Percentiles rank a stretch among this genome's conserved stretches.
phyloP scores from a whole-genome alignment of 306 rosid species.

The Lablab purpureus region DNA sequence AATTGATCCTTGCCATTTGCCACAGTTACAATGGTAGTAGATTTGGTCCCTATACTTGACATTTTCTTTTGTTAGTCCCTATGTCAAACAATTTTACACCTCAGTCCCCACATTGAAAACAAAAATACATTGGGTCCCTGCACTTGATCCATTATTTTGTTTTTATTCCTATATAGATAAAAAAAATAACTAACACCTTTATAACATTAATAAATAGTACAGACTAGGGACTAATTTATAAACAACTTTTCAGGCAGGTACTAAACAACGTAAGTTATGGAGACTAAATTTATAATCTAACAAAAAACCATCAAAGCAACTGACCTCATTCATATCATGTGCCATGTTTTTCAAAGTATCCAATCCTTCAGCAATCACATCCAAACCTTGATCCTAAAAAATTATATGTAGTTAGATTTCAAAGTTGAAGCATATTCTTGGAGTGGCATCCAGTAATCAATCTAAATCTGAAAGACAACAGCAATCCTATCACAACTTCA shows the following conservation, averaged over 20 bases:
- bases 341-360: slow-evolving; percentile 97
- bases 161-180: neutral
- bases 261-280: neutral
- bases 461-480: slow-evolving; percentile 21
- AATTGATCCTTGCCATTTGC: neutral
- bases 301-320: slow-evolving; percentile 33
- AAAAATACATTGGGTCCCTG: neutral
- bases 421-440: slow-evolving; percentile 23
- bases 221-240: neutral
- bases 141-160: neutral
- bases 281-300: neutral
- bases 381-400: slow-evolving; percentile 96
- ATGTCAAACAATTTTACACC: neutral
- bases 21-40: neutral
- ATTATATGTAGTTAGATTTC: slow-evolving; percentile 37
- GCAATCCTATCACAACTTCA: slow-evolving; percentile 3
- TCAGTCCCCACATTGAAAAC: neutral
- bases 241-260: neutral
- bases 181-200: neutral
- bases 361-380: slow-evolving; percentile 91
- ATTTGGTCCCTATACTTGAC: neutral
- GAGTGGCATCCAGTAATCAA: slow-evolving; percentile 8
- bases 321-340: slow-evolving; percentile 95
- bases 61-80: neutral
- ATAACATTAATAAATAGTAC: neutral